phyloP scores from a whole-genome alignment of 2,329 filamentous ascomycete genomes.

The Sporothrix dimorphospora region DNA sequence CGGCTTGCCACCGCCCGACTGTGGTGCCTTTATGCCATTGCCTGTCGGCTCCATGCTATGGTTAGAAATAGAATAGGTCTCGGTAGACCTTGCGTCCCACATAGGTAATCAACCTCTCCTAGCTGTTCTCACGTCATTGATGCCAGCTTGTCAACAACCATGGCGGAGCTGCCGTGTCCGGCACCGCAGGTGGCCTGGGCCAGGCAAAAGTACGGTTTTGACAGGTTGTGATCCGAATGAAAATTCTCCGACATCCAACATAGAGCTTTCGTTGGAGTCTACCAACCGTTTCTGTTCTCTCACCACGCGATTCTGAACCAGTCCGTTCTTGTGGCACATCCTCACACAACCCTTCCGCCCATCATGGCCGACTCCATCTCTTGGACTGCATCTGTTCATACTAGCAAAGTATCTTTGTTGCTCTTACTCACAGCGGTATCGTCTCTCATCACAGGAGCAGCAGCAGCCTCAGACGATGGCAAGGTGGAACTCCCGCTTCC shows the following conservation, averaged over 20 bases:
- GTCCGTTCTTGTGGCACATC: no score
- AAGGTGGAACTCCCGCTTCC: background rate
- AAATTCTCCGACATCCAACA: background rate
- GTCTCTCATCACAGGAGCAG: background rate
- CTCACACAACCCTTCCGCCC: no score
- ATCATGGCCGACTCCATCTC: background rate
- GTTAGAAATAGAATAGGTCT: background rate
- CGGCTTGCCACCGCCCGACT: no score
- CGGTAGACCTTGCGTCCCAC: background rate
- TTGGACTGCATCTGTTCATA: background rate
- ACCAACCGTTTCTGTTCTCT: no score
- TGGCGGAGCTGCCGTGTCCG: background rate
- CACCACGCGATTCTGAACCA: no score
- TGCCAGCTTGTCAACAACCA: slow-evolving; percentile 29
- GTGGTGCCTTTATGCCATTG: background rate
- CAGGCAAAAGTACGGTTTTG: no score
- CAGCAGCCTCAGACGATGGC: background rate
- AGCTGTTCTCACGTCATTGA: slow-evolving; percentile 1
- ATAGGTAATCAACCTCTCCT: background rate
- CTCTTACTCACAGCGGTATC: background rate
- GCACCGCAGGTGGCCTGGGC: no score
- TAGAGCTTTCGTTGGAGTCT: no score
- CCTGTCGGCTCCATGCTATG: background rate
- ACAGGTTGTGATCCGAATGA: no score
- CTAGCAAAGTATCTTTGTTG: background rate